Base-by-base conservation (phyloP, 2,329 filamentous ascomycete genomes). In the Xylaria sp. region DNA sequence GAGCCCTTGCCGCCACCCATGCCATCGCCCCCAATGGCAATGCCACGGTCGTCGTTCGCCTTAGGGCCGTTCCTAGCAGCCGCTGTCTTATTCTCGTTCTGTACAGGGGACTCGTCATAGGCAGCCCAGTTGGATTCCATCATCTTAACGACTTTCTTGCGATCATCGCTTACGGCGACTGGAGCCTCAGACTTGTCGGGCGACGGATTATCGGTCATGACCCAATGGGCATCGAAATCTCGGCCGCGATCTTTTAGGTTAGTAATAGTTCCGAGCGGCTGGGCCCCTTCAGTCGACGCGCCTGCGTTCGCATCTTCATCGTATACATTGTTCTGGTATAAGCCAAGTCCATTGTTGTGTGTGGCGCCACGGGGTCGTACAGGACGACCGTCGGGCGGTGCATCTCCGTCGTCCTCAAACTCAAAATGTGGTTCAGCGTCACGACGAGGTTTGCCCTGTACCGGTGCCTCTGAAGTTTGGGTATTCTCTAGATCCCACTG, bases 381-480 rank as follows among this genome's bases (percentile, higher is more conserved):
- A 52, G 77, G 72, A 53, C 81, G 81, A 43, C 79, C 77, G 56
- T 83, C 80, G 7, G 79, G 82, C 15, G 81, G 78, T 51, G 85
- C 85, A 33, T 84, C 84, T 49, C 86, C 87, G 58, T 93, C 88
- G 73, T 98, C 93, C 55, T 86, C 81, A 70, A 97, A 85, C 63
- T 95, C 88, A 72, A 97, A 97, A 76, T 98, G 92, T 1, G 87
- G 79, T 72, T 93, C 88, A 17, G 90, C 89, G 70, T 96, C 91
- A 41, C 88, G 91, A 62, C 94, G 91, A 37, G 90, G 83, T 73
- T 90, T 90, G 70, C 83, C 79, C 37, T 86, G 81, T 33, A 85
- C 81, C 13, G 86, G 82, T 56, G 83, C 80, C 66, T 84, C 85
- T 43, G 81, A 81, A 7, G 86, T 87, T 37, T 85, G 82, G 37